These are phyloP conservation scores for Boletus barrowsii DNA, from an alignment of 768 basidiomycete genomes.

Conservation along the genomic window DNA sequence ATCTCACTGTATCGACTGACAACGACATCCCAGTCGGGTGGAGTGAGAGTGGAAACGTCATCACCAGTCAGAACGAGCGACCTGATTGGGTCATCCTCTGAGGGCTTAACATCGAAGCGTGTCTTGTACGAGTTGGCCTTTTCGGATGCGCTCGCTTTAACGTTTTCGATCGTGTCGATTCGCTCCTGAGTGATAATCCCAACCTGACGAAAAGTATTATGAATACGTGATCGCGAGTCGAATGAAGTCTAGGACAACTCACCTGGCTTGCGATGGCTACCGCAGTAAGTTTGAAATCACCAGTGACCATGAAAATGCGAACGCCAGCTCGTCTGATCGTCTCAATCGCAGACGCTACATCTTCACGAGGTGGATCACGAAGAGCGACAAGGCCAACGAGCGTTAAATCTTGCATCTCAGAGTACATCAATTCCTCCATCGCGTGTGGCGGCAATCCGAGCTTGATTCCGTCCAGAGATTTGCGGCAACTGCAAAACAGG, in stretches of 20 bases:
- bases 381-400: constrained; percentile 54
- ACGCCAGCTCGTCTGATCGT: constrained; percentile 50
- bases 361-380: constrained; percentile 55
- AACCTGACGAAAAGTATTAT: constrained; percentile 27
- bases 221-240: not conserved
- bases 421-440: constrained; percentile 39
- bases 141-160: constrained; percentile 18
- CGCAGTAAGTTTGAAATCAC: constrained; percentile 54
- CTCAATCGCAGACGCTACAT: constrained; percentile 44
- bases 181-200: constrained; percentile 41
- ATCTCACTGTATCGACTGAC: constrained; percentile 38
- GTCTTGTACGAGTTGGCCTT: constrained; percentile 11
- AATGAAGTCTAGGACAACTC: constrained; percentile 7
- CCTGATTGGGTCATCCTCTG: constrained; percentile 35
- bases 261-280: constrained; percentile 50
- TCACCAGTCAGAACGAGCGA: constrained; percentile 46
- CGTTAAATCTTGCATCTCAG: constrained; percentile 37
- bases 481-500: constrained; percentile 26
- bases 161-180: constrained; percentile 33
- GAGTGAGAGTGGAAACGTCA: constrained; percentile 36
- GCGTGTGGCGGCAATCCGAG: constrained; percentile 21
- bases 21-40: constrained; percentile 39
- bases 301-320: constrained; percentile 56
- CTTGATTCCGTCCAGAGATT: constrained; percentile 21
- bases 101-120: constrained; percentile 33